phyloP scores from a whole-genome alignment of 495 filamentous ascomycete species.

The Penicillium argentinense region DNA sequence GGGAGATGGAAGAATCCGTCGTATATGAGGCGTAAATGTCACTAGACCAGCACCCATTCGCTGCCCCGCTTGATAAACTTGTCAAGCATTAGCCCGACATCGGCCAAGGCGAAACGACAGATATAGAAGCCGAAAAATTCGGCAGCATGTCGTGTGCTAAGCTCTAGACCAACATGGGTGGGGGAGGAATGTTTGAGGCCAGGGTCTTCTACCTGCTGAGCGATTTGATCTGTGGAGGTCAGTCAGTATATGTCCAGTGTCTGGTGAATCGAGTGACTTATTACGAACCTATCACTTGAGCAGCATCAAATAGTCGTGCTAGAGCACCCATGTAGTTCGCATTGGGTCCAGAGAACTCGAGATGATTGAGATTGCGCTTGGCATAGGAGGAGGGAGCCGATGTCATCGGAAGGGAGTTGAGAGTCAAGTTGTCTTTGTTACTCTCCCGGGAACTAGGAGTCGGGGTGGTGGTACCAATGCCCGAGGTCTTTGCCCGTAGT shows the following conservation, averaged over 20 bases:
- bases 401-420: conserved; percentile 84
- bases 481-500: conserved; percentile 82
- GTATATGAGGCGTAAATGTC: background rate
- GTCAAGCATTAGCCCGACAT: conserved; percentile 84
- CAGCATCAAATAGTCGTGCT: conserved; percentile 90
- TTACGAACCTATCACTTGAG: conserved; percentile 88
- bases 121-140: conserved; percentile 98
- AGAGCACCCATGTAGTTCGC: conserved; percentile 87
- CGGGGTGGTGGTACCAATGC: conserved; percentile 44
- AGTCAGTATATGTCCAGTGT: conserved; percentile 12
- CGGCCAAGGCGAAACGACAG: conserved; percentile 86
- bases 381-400: conserved; percentile 56
- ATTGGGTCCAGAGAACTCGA: conserved; percentile 79
- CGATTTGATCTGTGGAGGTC: conserved; percentile 76
- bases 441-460: conserved; percentile 43
- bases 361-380: conserved; percentile 66
- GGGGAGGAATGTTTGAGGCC: conserved; percentile 77
- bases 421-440: conserved; percentile 57
- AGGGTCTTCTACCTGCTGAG: conserved; percentile 92
- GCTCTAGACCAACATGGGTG: conserved; percentile 90
- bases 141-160: conserved; percentile 88
- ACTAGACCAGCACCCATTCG: conserved; percentile 79
- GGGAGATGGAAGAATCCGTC: background rate
- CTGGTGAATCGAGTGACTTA: background rate
- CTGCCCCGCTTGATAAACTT: conserved; percentile 96